Conservation (phyloP, 2,329 filamentous ascomycete genomes). For the Aureobasidium sp. region DNA sequence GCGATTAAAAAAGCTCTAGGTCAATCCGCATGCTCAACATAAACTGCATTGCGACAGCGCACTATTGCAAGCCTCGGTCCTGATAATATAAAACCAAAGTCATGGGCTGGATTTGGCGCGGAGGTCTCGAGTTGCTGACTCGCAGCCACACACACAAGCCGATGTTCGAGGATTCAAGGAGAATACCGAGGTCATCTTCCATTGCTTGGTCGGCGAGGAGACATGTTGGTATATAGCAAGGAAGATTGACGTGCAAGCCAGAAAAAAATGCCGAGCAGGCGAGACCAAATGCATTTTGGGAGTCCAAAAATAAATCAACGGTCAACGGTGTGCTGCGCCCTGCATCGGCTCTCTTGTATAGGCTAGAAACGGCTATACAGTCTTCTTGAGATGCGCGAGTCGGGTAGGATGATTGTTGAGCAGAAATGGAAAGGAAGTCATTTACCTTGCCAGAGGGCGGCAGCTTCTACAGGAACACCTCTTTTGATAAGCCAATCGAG, state of each 20-base stretch:
- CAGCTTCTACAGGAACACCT: conserved; percentile 49
- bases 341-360: conserved; percentile 5
- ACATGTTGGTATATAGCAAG: background rate
- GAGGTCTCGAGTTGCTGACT: background rate
- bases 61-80: background rate
- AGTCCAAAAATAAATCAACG: conserved; percentile 1
- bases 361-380: conserved; percentile 13
- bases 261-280: background rate
- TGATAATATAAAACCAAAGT: background rate
- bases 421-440: background rate
- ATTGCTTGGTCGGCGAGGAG: background rate
- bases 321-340: conserved; percentile 8
- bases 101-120: background rate
- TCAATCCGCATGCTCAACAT: background rate
- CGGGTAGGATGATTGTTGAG: background rate
- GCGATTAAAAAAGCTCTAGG: too few species aligned
- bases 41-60: background rate
- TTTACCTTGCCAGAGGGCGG: conserved; percentile 60
- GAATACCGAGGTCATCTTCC: background rate
- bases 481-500: conserved; percentile 53
- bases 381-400: background rate
- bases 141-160: background rate
- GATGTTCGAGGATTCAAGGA: background rate
- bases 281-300: background rate
- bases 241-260: background rate